Percentiles rank a stretch among this genome's conserved stretches.
These are phyloP conservation scores for Leccinellum rugosiceps DNA, from an alignment of 768 basidiomycete species.

Conservation along the genomic window DNA sequence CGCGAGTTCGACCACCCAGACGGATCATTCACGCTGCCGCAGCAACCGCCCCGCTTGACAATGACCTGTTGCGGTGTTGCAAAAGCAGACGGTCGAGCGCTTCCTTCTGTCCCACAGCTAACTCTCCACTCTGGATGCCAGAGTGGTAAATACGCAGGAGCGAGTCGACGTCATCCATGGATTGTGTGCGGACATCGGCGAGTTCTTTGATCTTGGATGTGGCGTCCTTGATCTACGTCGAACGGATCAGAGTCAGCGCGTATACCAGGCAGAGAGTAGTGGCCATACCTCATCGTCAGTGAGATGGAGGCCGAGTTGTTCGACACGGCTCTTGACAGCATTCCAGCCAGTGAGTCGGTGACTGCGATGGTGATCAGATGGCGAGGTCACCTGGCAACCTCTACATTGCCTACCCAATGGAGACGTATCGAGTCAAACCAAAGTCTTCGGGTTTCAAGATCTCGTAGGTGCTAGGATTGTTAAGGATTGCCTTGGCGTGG, in stretches of 20 bases:
- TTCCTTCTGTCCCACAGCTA: constrained; percentile 91
- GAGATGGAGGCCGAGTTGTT: constrained; percentile 88
- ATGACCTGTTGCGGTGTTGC: constrained; percentile 56
- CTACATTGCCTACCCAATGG: constrained; percentile 66
- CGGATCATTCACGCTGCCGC: constrained; percentile 6
- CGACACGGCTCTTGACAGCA: constrained; percentile 98
- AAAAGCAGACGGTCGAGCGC: constrained; percentile 83
- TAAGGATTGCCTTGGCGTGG: constrained; percentile 99
- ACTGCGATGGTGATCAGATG: constrained; percentile 35
- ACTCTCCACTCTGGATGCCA: constrained; percentile 87
- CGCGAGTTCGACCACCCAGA: not conserved
- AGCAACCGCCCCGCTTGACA: constrained; percentile 6
- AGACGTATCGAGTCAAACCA: constrained; percentile 95
- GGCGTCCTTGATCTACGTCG: constrained; percentile 85
- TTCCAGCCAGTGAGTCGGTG: constrained; percentile 99
- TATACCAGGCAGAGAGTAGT: not conserved
- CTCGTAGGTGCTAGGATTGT: constrained; percentile 99
- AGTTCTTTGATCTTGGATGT: constrained; percentile 99
- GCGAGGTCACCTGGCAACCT: not conserved
- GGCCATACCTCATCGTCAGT: constrained; percentile 77
- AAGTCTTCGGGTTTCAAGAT: constrained; percentile 99
- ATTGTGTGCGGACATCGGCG: constrained; percentile 96
- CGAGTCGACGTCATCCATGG: constrained; percentile 98
- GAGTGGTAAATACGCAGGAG: constrained; percentile 95
- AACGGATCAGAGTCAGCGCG: constrained; percentile 1